Evolutionary conservation across 1,284 basidiomycete genomes (phyloP).

Genomic region (Chalciporus sp.): DNA sequence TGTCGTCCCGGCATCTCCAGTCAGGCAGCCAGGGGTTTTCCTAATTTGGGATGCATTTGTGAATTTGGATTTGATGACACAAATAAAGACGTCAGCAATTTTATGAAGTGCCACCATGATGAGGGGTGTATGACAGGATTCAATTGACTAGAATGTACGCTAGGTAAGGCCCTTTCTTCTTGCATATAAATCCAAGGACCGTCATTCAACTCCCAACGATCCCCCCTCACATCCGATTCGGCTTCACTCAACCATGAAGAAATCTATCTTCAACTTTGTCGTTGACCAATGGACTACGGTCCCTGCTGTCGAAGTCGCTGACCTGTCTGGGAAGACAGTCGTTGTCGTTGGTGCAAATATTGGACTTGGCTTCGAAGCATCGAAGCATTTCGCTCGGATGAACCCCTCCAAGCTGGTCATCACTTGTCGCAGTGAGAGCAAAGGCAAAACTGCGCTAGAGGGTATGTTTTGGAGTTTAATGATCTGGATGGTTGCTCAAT

Average conservation of each 20-base stretch:
- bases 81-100: too few relatives aligned
- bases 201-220: too few relatives aligned
- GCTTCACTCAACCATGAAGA: constrained; percentile 10
- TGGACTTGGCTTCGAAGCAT: constrained; percentile 46
- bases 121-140: too few relatives aligned
- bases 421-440: constrained; percentile 41
- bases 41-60: too few relatives aligned
- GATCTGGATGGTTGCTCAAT: constrained; percentile 15
- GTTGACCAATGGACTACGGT: constrained; percentile 21
- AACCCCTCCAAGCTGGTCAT: constrained; percentile 42
- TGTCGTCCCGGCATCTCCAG: too few relatives aligned
- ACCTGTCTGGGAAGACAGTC: constrained; percentile 36
- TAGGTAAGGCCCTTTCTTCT: too few relatives aligned
- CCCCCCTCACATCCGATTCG: too few relatives aligned
- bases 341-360: constrained; percentile 42
- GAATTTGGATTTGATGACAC: too few relatives aligned
- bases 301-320: constrained; percentile 21
- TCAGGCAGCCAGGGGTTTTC: too few relatives aligned
- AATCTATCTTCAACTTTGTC: constrained; percentile 2
- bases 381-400: constrained; percentile 48
- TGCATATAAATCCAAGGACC: too few relatives aligned
- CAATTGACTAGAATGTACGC: too few relatives aligned
- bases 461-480: constrained; percentile 5
- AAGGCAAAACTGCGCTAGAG: constrained; percentile 37
- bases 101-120: too few relatives aligned